phyloP scores from a whole-genome alignment of 2,329 filamentous ascomycete genomes.

The Neofusicoccum cordaticola region DNA sequence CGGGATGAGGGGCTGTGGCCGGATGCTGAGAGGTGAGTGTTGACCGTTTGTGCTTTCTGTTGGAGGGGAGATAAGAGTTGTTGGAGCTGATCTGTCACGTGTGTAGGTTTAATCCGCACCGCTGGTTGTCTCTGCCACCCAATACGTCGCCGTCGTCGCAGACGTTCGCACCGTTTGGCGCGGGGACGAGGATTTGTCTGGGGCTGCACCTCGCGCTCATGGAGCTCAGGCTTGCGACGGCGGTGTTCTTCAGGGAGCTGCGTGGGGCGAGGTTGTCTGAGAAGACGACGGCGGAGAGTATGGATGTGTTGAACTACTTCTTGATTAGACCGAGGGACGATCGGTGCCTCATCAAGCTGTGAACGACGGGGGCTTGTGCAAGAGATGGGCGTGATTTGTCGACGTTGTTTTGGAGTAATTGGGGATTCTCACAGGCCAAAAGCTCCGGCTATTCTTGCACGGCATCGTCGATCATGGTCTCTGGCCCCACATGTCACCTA shows the following conservation, averaged over 20 bases:
- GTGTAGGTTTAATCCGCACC: constrained; percentile 32
- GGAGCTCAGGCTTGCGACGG: constrained; percentile 53
- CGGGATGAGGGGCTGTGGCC: constrained; percentile 24
- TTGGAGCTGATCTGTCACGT: neutral
- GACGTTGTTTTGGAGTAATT: too few relatives aligned
- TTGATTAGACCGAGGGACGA: constrained; percentile 44
- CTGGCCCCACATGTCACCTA: too few relatives aligned
- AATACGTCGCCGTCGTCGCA: constrained; percentile 36
- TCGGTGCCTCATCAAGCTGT: constrained; percentile 28
- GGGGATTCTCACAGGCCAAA: too few relatives aligned
- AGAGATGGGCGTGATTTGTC: too few relatives aligned
- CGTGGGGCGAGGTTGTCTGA: constrained; percentile 26
- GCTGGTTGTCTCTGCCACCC: constrained; percentile 27
- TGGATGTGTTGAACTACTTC: constrained; percentile 46
- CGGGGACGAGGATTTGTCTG: constrained; percentile 66
- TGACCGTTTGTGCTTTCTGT: neutral
- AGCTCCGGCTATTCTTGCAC: too few relatives aligned
- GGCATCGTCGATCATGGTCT: too few relatives aligned
- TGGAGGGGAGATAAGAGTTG: neutral
- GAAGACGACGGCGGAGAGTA: constrained; percentile 37
- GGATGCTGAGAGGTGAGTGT: neutral
- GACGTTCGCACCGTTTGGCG: constrained; percentile 66
- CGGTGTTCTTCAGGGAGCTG: constrained; percentile 53
- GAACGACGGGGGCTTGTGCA: neutral
- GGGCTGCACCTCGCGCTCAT: constrained; percentile 65